Conservation (phyloP, 148 eudicot species). For the Pouteria glomerata region DNA sequence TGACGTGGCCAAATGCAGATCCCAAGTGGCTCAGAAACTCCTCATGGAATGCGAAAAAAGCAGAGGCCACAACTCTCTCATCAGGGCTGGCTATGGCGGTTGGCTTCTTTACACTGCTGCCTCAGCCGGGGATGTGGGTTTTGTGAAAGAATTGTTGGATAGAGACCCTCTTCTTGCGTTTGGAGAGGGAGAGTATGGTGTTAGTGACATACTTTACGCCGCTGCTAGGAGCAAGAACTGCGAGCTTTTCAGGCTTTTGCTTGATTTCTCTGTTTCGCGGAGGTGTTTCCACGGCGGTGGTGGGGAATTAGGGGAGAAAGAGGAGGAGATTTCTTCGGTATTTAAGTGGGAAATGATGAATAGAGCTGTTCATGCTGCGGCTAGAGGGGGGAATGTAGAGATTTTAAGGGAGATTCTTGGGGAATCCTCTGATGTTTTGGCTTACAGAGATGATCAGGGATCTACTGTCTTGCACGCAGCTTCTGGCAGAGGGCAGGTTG, state of each 20-base stretch:
- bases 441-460: slow-evolving; percentile 7
- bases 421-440: slow-evolving; percentile 8
- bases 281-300: too few species aligned
- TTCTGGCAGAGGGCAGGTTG: neutral
- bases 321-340: neutral
- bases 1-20: slow-evolving; percentile 1
- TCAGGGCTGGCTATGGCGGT: slow-evolving; percentile 12
- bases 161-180: neutral
- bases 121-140: slow-evolving; percentile 9
- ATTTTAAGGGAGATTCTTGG: slow-evolving; percentile 12
- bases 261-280: too few species aligned
- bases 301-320: neutral
- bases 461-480: neutral
- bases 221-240: slow-evolving; percentile 14
- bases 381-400: slow-evolving; percentile 19
- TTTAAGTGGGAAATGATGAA: slow-evolving; percentile 9
- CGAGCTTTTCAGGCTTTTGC: slow-evolving; percentile 12
- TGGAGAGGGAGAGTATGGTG: slow-evolving; percentile 16
- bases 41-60: slow-evolving; percentile 7
- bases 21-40: slow-evolving; percentile 10
- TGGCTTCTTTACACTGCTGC: slow-evolving; percentile 14
- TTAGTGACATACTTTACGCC: slow-evolving; percentile 11
- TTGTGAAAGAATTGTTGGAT: slow-evolving; percentile 2
- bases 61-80: slow-evolving; percentile 4
- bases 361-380: slow-evolving; percentile 18